Evolutionary conservation across 441 rosid genomes (phyloP).

Genomic region (Syzygium malaccense): DNA sequence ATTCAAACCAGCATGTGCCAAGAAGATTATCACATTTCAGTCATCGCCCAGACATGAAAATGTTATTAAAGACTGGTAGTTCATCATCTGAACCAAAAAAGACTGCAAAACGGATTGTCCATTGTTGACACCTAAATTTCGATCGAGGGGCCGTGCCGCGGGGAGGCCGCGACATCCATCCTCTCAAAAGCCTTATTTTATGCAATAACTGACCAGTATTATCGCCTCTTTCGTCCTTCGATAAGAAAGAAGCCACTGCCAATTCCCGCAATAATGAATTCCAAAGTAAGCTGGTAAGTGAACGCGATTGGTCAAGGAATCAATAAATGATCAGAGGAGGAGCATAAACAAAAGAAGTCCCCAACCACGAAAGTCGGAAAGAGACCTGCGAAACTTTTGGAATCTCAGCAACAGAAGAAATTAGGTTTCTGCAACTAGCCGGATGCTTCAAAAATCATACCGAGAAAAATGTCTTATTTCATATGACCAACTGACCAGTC

Average conservation of each 20-base stretch:
- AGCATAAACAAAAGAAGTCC: neutral
- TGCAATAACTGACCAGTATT: neutral
- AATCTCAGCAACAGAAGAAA: neutral
- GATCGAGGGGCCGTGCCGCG: no score
- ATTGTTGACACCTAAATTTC: no score
- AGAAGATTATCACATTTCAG: neutral
- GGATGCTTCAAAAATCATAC: neutral
- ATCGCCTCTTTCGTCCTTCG: neutral
- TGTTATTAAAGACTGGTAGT: neutral
- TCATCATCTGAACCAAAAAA: no score
- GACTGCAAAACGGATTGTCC: neutral
- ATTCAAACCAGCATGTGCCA: neutral
- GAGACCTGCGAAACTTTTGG: neutral
- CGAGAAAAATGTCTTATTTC: neutral
- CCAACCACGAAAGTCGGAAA: neutral
- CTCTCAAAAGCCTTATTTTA: neutral
- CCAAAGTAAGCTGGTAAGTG: no score
- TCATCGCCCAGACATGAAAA: neutral
- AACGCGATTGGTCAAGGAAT: neutral
- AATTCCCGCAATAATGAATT: no score
- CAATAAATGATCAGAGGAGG: neutral
- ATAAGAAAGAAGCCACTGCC: no score
- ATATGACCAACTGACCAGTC: no score
- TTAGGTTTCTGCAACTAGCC: neutral
- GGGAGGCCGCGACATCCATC: no score